Base-by-base conservation (phyloP, 1,284 basidiomycete species). In the Pseudozyma sp. region DNA sequence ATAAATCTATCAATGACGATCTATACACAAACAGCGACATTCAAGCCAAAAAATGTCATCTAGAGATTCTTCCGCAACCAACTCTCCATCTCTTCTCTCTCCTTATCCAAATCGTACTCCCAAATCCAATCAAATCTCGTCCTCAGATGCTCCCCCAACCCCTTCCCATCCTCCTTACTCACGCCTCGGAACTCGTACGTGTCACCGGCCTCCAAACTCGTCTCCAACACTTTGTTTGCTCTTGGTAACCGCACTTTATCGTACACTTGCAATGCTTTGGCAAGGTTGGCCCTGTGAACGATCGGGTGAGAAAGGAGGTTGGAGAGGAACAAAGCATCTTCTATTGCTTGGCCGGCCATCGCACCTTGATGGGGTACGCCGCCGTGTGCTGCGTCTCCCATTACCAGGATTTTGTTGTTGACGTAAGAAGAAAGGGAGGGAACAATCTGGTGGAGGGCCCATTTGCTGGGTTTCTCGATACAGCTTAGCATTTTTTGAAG, bases 361-460 rank as follows among this genome's bases (percentile, higher is more conserved):
- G 89, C 87, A 1, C 90, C 89, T n/a, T 90, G 85, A 77, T 90
- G 89, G 0, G 90, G 89, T 18, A 87, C 80, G 87, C 90, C 90
- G 0, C 86, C 89, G 78, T 91, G 90, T 70, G 90, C 89, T 3
- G 90, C 88, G 80, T 91, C 90, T 7, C 90, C 90, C 12, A 90
- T 84, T 16, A 91, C 83, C 1, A 88, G 89, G 8, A 90, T 85
- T 5, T 85, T 85, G 0, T 87, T 88, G 35, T 86, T 86, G 25
- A 87, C 85, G 70, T 87, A 91, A 12, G 83, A 87, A 7, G 85
- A 68, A 40, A 91, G 83, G 1, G 75, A 51, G 4, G 87, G 87
- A 0, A 89, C 89, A 9, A 90, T 66, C 21, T 87, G 86, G 70
- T 90, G 90, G 44, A 91, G 88, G 4, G 86, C 87, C 90, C 90